phyloP scores from a whole-genome alignment of 768 basidiomycete genomes.

The Amyloporia xantha region DNA sequence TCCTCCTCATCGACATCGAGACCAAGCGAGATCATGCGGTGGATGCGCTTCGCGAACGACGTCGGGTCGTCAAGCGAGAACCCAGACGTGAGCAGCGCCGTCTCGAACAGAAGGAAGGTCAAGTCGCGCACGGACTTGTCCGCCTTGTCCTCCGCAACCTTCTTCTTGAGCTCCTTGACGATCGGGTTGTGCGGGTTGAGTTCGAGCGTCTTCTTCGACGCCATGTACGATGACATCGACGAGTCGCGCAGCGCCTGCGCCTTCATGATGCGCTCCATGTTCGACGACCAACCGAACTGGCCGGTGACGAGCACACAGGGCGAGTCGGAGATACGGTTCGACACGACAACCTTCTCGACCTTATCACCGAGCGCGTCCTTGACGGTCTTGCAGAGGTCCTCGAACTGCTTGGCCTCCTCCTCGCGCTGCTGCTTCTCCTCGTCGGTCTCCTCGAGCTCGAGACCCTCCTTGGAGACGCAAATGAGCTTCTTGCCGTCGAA shows the following conservation, averaged over 20 bases:
- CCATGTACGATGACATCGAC: constrained; percentile 99
- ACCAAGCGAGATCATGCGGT: constrained; percentile 94
- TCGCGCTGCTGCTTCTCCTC: constrained; percentile 93
- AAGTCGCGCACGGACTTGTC: constrained; percentile 98
- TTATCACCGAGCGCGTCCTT: constrained; percentile 99
- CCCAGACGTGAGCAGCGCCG: constrained; percentile 88
- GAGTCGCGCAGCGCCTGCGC: constrained; percentile 95
- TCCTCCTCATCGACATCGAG: constrained; percentile 85
- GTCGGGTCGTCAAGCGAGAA: constrained; percentile 95
- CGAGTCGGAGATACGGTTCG: constrained; percentile 95
- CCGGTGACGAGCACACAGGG: constrained; percentile 97
- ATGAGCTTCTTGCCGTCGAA: constrained; percentile 97
- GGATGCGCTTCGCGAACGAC: constrained; percentile 92
- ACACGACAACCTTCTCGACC: constrained; percentile 98
- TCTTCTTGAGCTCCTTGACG: constrained; percentile 92
- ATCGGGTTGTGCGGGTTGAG: constrained; percentile 90
- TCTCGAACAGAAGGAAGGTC: constrained; percentile 95
- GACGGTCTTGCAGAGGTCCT: constrained; percentile 87
- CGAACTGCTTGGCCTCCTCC: constrained; percentile 75
- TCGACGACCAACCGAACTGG: constrained; percentile 99
- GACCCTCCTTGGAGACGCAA: constrained; percentile 97
- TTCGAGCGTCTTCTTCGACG: constrained; percentile 96
- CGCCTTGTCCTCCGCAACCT: constrained; percentile 94
- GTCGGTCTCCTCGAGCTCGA: constrained; percentile 98
- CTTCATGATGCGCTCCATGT: constrained; percentile 99